Evolutionary conservation across 306 rosid species (phyloP), one percentile per base, ranked within the genome.

Genomic region (Vigna hirtella): DNA sequence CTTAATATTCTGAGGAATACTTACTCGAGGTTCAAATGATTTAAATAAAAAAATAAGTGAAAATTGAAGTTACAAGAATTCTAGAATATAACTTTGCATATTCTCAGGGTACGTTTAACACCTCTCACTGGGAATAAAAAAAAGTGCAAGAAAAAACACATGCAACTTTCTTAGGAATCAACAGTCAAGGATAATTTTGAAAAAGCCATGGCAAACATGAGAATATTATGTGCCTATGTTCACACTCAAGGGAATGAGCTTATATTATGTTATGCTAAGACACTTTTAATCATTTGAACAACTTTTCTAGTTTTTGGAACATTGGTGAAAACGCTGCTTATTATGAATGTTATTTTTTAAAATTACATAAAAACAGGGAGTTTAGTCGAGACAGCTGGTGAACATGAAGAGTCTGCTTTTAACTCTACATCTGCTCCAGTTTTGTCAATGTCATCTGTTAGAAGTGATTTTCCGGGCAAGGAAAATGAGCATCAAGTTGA

Each of bases 351-450:
- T 58, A 45, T 67, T 68, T 51, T 83, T 13, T 79, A 26, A 52
- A 28, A 66, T 83, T 77, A 26, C 74, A 75, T 77, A 67, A 67
- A 53, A 62, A 69, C 85, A 90, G 97, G 90, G 75, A 57, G 70
- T 78, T 72, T 62, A 63, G 84, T 79, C 58, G 78, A 22, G 20
- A 9, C 73, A 59, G 48, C 62, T 5, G 77, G 50, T 79, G 84
- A 79, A 40, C 86, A 61, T 81, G 94, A 90, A 88, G 89, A 88
- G 50, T 88, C 87, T 66, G 73, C 89, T 4, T 58, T 68, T 24
- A 82, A 87, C 79, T 89, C 98, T 42, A 43, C 80, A 67, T 91
- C 97, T 51, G 97, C 93, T 78, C 97, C 98, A 43, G 87, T 63
- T 76, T 36, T 73, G 64, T 91, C 95, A 13, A 58, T 79, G 53